phyloP scores from a whole-genome alignment of 768 basidiomycete genomes.

The Xerocomus brunneocitrinus region DNA sequence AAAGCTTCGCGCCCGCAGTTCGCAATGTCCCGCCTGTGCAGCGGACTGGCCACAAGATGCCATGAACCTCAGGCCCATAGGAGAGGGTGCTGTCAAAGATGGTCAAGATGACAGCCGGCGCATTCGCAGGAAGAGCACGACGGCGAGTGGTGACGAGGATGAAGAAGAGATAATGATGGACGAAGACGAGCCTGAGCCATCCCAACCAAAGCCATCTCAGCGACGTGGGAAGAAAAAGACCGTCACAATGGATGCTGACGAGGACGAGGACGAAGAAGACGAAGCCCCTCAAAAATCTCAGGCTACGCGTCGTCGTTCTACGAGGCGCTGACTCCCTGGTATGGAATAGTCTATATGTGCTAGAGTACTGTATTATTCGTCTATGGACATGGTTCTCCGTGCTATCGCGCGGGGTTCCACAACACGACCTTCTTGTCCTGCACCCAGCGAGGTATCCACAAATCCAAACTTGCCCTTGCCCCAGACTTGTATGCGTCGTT shows the following conservation, averaged over 20 bases:
- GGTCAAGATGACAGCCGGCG: constrained; percentile 50
- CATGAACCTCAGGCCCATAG: constrained; percentile 50
- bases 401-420: constrained; percentile 13
- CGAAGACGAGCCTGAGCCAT: constrained; percentile 30
- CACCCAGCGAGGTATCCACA: constrained; percentile 39
- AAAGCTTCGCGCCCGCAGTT: constrained; percentile 41
- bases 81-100: constrained; percentile 63
- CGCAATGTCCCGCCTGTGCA: constrained; percentile 53
- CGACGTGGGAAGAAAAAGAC: constrained; percentile 27
- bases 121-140: constrained; percentile 30
- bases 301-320: constrained; percentile 18
- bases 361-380: constrained; percentile 21
- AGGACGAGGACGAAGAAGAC: constrained; percentile 35
- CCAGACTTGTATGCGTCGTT: constrained; percentile 69
- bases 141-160: constrained; percentile 38
- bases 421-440: constrained; percentile 41
- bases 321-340: neutral
- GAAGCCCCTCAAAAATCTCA: constrained; percentile 20
- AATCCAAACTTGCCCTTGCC: constrained; percentile 90
- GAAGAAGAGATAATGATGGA: constrained; percentile 39
- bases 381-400: constrained; percentile 20
- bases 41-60: constrained; percentile 56
- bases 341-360: constrained; percentile 4
- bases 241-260: constrained; percentile 42
- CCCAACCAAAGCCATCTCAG: constrained; percentile 27